Conservation (phyloP, 257 asterid species). For the Solanum pimpinellifolium region DNA sequence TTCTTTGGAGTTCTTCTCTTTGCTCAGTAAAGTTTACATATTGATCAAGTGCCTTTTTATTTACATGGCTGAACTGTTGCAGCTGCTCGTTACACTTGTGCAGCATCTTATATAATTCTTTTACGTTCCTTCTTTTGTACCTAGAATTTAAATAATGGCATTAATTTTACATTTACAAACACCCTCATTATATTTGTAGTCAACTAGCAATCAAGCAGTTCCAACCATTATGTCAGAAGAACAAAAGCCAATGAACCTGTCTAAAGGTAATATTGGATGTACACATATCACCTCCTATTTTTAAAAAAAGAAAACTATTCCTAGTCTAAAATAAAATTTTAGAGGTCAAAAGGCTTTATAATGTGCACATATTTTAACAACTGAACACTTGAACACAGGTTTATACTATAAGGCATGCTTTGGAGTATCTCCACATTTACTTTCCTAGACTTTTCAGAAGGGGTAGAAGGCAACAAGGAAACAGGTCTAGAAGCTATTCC, state of each 20-base stretch:
- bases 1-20: conserved; percentile 84
- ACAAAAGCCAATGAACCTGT: background rate
- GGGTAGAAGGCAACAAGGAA: background rate
- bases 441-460: background rate
- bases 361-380: background rate
- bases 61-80: conserved; percentile 93
- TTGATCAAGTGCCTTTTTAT: conserved; percentile 95
- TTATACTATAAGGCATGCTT: background rate
- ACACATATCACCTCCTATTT: background rate
- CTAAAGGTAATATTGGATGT: background rate
- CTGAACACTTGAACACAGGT: background rate
- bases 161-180: background rate
- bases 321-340: background rate
- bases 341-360: background rate
- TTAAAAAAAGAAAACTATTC: background rate
- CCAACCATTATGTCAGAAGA: background rate
- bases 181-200: background rate
- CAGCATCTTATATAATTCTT: conserved; percentile 76
- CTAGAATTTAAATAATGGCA: conserved; percentile 22
- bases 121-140: conserved; percentile 61
- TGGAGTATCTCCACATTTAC: background rate
- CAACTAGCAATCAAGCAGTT: background rate
- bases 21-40: conserved; percentile 96
- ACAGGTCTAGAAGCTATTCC: background rate
- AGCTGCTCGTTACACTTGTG: conserved; percentile 94